Conservation (phyloP, 2,329 filamentous ascomycete species). For the Colletotrichum godetiae region DNA sequence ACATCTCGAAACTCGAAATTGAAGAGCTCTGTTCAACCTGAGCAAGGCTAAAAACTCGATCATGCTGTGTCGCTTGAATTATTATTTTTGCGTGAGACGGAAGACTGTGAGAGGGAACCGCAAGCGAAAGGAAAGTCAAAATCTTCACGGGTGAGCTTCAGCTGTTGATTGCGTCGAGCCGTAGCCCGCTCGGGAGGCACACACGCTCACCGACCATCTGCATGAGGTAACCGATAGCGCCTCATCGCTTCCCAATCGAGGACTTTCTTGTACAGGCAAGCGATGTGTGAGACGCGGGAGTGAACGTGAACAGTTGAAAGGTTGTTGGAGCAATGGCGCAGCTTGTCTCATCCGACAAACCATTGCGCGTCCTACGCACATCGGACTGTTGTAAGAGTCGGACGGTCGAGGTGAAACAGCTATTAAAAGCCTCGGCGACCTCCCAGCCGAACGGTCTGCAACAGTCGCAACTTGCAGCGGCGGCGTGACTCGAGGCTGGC, state of each 20-base stretch:
- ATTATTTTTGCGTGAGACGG: neutral
- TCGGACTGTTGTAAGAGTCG: constrained; percentile 4
- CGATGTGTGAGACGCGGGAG: neutral
- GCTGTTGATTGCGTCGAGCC: neutral
- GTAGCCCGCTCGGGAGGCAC: constrained; percentile 6
- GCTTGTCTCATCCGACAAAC: constrained; percentile 18
- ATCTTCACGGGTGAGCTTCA: neutral
- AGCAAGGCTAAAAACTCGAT: neutral
- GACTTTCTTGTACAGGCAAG: neutral
- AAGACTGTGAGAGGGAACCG: neutral
- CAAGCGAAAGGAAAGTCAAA: neutral
- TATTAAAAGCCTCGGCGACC: constrained; percentile 32
- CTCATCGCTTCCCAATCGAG: neutral
- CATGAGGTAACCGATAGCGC: neutral
- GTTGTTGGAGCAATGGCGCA: constrained; percentile 25
- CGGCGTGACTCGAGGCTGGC: constrained; percentile 26
- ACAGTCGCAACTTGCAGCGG: constrained; percentile 9
- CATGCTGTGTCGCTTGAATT: neutral
- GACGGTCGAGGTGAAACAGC: constrained; percentile 30
- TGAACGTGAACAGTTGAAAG: neutral
- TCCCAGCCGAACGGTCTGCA: constrained; percentile 26
- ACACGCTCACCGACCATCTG: neutral
- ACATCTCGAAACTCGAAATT: neutral
- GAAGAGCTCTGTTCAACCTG: neutral
- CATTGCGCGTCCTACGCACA: constrained; percentile 24